Evolutionary conservation across 202 grass and related monocot species (phyloP).

Genomic region (Zizania palustris): DNA sequence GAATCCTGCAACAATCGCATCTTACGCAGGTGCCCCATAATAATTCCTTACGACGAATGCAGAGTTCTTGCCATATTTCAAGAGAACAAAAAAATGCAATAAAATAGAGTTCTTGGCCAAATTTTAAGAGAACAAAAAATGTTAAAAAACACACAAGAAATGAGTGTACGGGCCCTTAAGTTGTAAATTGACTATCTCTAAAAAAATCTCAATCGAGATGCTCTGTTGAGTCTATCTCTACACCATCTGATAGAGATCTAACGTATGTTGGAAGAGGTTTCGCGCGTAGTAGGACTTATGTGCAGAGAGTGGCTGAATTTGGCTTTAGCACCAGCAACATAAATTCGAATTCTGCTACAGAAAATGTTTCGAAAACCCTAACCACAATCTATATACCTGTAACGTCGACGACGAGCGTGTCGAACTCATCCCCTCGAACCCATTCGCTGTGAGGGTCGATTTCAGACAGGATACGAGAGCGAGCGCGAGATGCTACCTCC

Average conservation of each 20-base stretch:
- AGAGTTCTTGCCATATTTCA: no score
- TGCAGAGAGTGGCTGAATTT: no score
- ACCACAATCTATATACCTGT: conserved; percentile 37
- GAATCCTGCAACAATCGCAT: neutral
- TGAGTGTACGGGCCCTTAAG: no score
- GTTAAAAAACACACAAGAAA: neutral
- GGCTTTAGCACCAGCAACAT: neutral
- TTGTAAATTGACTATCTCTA: no score
- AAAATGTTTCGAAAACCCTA: neutral
- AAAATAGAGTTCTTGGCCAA: neutral
- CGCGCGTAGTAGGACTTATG: no score
- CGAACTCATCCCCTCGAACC: conserved; percentile 44
- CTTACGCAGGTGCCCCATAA: neutral
- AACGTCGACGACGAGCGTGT: conserved; percentile 58
- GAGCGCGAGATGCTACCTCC: conserved; percentile 4
- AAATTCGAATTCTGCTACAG: no score
- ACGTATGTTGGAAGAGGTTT: no score
- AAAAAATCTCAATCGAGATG: no score
- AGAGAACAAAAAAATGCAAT: no score
- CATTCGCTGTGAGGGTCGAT: conserved; percentile 58
- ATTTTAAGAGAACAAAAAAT: neutral
- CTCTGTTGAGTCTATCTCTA: no score
- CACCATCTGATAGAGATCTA: no score
- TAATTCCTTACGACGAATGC: no score
- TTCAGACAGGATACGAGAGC: conserved; percentile 43